These are phyloP conservation scores for Glycyrrhiza uralensis DNA, from an alignment of 306 rosid genomes.

Conservation along the genomic window DNA sequence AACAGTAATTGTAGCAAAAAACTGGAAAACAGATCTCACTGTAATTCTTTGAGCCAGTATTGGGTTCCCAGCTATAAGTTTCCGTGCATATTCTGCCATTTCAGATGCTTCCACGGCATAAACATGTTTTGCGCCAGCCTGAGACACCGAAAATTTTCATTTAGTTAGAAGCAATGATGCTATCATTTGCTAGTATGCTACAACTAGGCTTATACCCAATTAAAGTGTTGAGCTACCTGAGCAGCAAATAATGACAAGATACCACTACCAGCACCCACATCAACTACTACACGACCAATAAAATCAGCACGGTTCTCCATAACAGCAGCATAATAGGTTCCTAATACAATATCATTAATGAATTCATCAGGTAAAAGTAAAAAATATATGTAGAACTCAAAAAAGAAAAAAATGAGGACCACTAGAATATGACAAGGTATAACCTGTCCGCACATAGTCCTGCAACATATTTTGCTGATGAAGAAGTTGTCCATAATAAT, in stretches of 20 bases:
- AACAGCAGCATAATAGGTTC: slow-evolving; percentile 90
- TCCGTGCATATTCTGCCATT: slow-evolving; percentile 95
- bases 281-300: slow-evolving; percentile 82
- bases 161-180: slow-evolving; percentile 4
- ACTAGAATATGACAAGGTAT: slow-evolving; percentile 17
- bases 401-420: background rate
- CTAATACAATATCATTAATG: slow-evolving; percentile 36
- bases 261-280: slow-evolving; percentile 99
- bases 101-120: slow-evolving; percentile 99
- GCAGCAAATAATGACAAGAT: slow-evolving; percentile 96
- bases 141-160: background rate
- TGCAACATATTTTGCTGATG: slow-evolving; percentile 97
- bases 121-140: slow-evolving; percentile 99
- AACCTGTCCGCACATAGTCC: slow-evolving; percentile 97
- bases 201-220: background rate
- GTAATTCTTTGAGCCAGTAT: slow-evolving; percentile 74
- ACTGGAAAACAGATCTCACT: slow-evolving; percentile 41
- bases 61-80: slow-evolving; percentile 85
- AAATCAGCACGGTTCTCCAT: slow-evolving; percentile 88
- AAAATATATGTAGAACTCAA: background rate
- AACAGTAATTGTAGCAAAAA: background rate
- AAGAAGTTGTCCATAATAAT: slow-evolving; percentile 89
- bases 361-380: slow-evolving; percentile 1
- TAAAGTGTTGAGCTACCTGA: slow-evolving; percentile 56
- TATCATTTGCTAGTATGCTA: background rate